Base-by-base conservation (phyloP, 2,329 filamentous ascomycete genomes). In the Ilyonectria robusta region DNA sequence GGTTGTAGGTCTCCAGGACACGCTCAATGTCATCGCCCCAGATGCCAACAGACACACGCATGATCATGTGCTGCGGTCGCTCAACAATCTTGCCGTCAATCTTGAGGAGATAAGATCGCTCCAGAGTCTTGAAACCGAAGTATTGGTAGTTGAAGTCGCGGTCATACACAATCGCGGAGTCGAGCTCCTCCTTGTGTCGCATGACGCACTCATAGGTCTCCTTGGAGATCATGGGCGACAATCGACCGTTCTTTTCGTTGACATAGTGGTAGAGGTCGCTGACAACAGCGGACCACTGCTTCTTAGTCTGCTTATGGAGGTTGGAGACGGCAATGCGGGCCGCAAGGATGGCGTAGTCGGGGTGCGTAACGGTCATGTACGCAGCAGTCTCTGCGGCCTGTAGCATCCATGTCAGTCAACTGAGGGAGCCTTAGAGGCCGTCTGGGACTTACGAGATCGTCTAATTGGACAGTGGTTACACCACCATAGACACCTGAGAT, bases 71-170 rank as follows among this genome's bases (percentile, higher is more conserved):
- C 84, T 99, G 96, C 50, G 96, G 96, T 77, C 96, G 91, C 86
- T 99, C 96, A 59, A 95, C 95, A 79, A 98, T 94, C 85, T 98
- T 97, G 81, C 94, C 95, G 77, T 98, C 89, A 73, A 98, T 93
- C 80, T 97, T 95, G 74, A 99, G 91, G 59, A 99, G 92, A 79
- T 99, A 99, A 78, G 96, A 99, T 68, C 96, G 92, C 87, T 99
- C 96, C 44, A 99, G 87, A 8, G 96, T 99, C 90, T 99, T 99
- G 91, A 99, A 99, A 72, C 96, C 96, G 78, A 99, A 99, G 86
- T 97, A 99, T 86, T 99, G 96, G 87, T 99, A 99, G 89, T 98
- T 98, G 89, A 99, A 99, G 81, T 99, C 96, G 75, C 96, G 93
- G 85, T 99, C 96, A 78, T 98, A 99, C 77, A 99, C 95, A 81